Evolutionary conservation across 2,329 filamentous ascomycete genomes (phyloP).

Genomic region (Dissoconium aciculare): DNA sequence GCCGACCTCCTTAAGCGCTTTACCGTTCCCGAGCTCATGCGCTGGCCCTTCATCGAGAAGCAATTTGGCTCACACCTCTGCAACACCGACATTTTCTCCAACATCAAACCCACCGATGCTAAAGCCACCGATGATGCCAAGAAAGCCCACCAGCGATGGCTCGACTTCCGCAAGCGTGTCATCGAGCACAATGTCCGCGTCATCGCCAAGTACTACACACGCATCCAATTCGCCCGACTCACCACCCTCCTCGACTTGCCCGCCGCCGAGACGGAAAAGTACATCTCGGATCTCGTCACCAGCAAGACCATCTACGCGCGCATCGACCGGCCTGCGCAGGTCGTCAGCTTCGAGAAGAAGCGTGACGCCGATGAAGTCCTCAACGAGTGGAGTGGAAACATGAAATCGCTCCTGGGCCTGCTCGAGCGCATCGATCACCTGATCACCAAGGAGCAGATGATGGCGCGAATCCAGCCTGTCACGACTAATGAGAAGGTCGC

Average conservation of each 20-base stretch:
- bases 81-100: conserved; percentile 71
- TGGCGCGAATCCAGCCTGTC: conserved; percentile 79
- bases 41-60: conserved; percentile 86
- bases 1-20: conserved; percentile 84
- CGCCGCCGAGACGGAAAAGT: conserved; percentile 95
- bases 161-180: conserved; percentile 90
- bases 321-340: conserved; percentile 81
- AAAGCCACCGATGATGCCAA: conserved; percentile 46
- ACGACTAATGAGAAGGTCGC: too few relatives aligned
- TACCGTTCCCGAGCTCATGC: conserved; percentile 91
- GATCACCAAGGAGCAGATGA: conserved; percentile 99
- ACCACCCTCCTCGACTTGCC: conserved; percentile 82
- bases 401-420: conserved; percentile 78
- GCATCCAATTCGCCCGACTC: conserved; percentile 81
- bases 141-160: conserved; percentile 75
- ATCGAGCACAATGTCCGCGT: conserved; percentile 99
- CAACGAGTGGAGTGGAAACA: conserved; percentile 97
- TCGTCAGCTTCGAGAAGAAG: conserved; percentile 90
- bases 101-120: too few relatives aligned
- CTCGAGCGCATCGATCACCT: conserved; percentile 90
- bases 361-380: conserved; percentile 88
- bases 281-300: conserved; percentile 92
- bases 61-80: conserved; percentile 80
- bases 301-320: conserved; percentile 97
- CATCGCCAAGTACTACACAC: conserved; percentile 96